These are phyloP conservation scores for Xerocomus brunneocitrinus DNA, from an alignment of 768 basidiomycete species.

Conservation along the genomic window DNA sequence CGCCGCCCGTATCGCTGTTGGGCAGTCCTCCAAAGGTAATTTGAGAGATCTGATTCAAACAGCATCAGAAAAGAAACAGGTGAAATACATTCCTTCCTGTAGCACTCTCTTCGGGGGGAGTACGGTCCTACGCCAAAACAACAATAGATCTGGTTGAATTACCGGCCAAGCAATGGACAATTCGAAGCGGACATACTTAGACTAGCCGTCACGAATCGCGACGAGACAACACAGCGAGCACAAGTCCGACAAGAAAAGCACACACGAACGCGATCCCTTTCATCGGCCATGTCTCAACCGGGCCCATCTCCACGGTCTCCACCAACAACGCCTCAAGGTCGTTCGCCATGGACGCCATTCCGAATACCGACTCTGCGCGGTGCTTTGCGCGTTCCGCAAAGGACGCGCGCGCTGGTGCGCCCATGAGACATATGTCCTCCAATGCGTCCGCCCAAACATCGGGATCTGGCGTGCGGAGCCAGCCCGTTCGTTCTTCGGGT, in stretches of 20 bases:
- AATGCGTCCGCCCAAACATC: slow-evolving; percentile 70
- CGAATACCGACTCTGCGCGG: slow-evolving; percentile 64
- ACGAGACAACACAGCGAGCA: slow-evolving; percentile 19
- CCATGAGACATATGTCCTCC: slow-evolving; percentile 45
- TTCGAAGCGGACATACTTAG: background rate
- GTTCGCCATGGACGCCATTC: slow-evolving; percentile 69
- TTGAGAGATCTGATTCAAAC: too few relatives aligned
- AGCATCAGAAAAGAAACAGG: too few relatives aligned
- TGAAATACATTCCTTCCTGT: too few relatives aligned
- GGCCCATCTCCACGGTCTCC: slow-evolving; percentile 56
- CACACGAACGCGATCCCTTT: slow-evolving; percentile 17
- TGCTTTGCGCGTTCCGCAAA: slow-evolving; percentile 53
- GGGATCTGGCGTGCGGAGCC: slow-evolving; percentile 61
- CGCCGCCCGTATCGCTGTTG: too few relatives aligned
- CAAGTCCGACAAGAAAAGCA: slow-evolving; percentile 24
- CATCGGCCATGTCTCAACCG: slow-evolving; percentile 21
- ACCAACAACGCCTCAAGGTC: slow-evolving; percentile 52
- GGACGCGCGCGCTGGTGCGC: slow-evolving; percentile 12
- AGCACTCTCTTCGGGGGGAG: too few relatives aligned
- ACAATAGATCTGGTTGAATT: too few relatives aligned
- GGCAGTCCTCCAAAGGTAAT: too few relatives aligned
- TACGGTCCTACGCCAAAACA: too few relatives aligned
- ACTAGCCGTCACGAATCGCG: background rate
- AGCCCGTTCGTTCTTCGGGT: slow-evolving; percentile 59
- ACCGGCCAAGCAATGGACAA: too few relatives aligned